Conservation (phyloP, 108 stramenopile genomes). For the Schizochytrium sp. region DNA sequence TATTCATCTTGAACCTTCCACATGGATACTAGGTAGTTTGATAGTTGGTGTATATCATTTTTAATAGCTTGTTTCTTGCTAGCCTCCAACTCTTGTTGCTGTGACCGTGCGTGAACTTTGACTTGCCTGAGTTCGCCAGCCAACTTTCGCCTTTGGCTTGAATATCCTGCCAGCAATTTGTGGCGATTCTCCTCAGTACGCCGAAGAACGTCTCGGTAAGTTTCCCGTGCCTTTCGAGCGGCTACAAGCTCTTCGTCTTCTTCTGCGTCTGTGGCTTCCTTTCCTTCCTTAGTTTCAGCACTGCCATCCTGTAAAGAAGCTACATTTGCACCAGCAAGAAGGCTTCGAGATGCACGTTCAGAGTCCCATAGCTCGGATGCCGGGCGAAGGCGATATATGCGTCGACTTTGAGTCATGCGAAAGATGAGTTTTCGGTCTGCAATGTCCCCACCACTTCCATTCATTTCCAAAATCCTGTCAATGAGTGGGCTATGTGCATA, state of each 20-base stretch:
- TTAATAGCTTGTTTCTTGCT: conserved; percentile 44
- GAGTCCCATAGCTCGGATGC: neutral
- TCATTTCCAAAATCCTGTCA: neutral
- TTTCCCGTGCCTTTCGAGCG: neutral
- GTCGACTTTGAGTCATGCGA: conserved; percentile 43
- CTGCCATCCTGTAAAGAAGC: neutral
- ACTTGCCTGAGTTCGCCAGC: conserved; percentile 13
- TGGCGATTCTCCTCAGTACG: conserved; percentile 35
- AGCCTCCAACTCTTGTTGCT: conserved; percentile 20
- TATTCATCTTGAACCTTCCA: conserved; percentile 58
- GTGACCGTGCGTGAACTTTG: neutral
- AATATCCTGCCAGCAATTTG: neutral
- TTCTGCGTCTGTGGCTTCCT: neutral
- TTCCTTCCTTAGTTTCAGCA: neutral
- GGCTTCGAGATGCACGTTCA: neutral
- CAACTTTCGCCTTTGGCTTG: neutral
- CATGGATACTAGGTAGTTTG: conserved; percentile 57
- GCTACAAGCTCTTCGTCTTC: conserved; percentile 9
- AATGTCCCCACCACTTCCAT: conserved; percentile 25
- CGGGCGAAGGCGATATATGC: conserved; percentile 38
- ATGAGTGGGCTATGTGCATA: conserved; percentile 36
- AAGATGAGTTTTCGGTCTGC: conserved; percentile 50
- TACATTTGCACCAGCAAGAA: neutral
- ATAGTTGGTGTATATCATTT: conserved; percentile 11
- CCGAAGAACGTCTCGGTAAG: conserved; percentile 35